Evolutionary conservation across 768 basidiomycete species (phyloP).

Genomic region (Steccherinum ochraceum): DNA sequence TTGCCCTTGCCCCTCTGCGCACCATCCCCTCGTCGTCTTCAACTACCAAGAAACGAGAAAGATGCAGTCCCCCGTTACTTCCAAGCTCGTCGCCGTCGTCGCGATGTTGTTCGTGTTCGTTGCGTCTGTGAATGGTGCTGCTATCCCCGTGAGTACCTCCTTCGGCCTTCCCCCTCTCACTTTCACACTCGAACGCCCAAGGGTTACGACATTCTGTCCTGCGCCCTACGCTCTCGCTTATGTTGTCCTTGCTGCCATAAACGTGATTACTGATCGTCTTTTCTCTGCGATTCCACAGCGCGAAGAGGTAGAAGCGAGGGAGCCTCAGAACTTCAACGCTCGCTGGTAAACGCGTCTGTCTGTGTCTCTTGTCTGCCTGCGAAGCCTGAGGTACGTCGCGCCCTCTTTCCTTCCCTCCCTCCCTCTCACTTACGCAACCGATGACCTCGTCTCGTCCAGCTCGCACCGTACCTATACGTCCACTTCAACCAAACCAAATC

Average conservation of each 20-base stretch:
- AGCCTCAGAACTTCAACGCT: not conserved
- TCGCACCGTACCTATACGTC: too few relatives aligned
- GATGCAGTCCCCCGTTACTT: not conserved
- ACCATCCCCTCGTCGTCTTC: not conserved
- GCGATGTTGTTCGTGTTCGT: not conserved
- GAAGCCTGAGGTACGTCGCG: too few relatives aligned
- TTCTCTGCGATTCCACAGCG: too few relatives aligned
- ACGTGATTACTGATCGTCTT: too few relatives aligned
- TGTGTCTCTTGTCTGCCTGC: too few relatives aligned
- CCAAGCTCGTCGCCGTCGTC: not conserved
- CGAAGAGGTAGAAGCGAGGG: not conserved
- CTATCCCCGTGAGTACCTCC: not conserved
- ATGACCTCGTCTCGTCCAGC: too few relatives aligned
- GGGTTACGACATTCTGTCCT: not conserved
- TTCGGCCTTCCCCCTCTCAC: too few relatives aligned
- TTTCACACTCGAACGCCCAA: too few relatives aligned
- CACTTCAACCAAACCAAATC: too few relatives aligned
- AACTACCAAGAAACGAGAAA: not conserved
- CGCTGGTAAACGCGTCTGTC: not conserved
- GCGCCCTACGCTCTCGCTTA: not conserved
- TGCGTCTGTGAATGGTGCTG: not conserved
- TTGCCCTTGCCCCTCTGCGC: not conserved
- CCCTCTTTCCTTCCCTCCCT: too few relatives aligned
- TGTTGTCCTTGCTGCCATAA: not conserved
- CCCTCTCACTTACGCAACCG: not conserved